A percentile compares a stretch with the other conserved stretches of the same genome.
Evolutionary conservation across 1,139 yeast genomes (phyloP).

Genomic region (Pneumocystis sp.): DNA sequence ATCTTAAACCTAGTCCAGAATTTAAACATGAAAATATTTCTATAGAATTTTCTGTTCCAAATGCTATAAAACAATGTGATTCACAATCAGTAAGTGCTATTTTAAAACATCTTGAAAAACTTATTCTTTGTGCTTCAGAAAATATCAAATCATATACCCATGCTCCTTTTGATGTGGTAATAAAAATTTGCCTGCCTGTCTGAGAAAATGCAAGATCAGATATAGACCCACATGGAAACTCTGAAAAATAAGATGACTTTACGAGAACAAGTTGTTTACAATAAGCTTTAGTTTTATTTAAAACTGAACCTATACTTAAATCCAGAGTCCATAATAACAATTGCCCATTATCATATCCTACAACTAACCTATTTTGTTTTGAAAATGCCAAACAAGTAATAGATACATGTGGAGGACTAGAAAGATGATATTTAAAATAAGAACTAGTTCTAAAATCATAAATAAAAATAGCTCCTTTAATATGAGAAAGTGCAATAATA

Average conservation of each 20-base stretch:
- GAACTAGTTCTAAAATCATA: not conserved
- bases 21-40: constrained; percentile 1
- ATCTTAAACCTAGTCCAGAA: not conserved
- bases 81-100: not conserved
- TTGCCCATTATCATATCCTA: not conserved
- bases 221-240: not conserved
- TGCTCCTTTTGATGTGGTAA: not conserved
- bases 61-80: not conserved
- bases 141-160: not conserved
- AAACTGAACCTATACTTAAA: not conserved
- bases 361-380: not conserved
- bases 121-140: not conserved
- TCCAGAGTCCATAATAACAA: not conserved
- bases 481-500: not conserved
- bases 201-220: not conserved
- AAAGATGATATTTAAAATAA: not conserved
- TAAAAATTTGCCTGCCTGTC: not conserved
- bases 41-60: not conserved
- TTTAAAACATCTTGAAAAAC: not conserved
- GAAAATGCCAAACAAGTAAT: not conserved
- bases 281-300: not conserved
- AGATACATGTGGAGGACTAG: not conserved
- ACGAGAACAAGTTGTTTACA: not conserved
- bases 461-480: not conserved
- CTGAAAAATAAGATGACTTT: not conserved